phyloP scores from a whole-genome alignment of 2,329 filamentous ascomycete genomes.

The Colletotrichum shisoi region DNA sequence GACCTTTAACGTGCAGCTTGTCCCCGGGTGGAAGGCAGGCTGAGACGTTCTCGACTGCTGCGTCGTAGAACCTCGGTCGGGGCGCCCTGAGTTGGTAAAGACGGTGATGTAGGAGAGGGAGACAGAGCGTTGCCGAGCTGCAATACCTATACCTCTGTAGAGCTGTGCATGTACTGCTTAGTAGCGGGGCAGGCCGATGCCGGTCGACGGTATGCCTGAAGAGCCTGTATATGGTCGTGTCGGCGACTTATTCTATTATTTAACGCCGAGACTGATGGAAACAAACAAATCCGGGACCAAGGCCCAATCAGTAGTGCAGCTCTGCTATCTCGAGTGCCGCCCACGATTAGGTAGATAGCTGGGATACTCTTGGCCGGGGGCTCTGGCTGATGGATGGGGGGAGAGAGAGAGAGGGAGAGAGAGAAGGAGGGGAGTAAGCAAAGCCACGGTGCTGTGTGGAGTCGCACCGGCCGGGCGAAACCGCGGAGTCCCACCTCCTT shows the following conservation, averaged over 20 bases:
- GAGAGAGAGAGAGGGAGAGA: too few relatives aligned
- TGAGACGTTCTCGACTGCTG: not conserved
- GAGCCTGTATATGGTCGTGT: not conserved
- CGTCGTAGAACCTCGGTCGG: not conserved
- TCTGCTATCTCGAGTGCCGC: not conserved
- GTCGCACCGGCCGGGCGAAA: conserved; percentile 19
- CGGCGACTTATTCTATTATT: not conserved
- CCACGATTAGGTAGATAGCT: not conserved
- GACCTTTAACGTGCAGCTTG: conserved; percentile 55
- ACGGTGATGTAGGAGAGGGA: too few relatives aligned
- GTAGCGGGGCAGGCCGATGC: conserved; percentile 1
- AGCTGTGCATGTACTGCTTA: not conserved
- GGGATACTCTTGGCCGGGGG: conserved; percentile 3
- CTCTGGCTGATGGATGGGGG: not conserved
- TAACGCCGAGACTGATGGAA: not conserved
- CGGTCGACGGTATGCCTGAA: not conserved
- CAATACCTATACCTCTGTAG: not conserved
- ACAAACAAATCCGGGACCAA: not conserved
- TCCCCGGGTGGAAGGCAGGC: conserved; percentile 40
- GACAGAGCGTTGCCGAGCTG: not conserved
- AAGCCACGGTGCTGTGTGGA: conserved; percentile 32
- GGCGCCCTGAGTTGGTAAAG: not conserved
- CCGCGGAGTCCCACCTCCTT: conserved; percentile 9
- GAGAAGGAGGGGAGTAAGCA: too few relatives aligned
- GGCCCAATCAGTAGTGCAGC: not conserved